Evolutionary conservation across 2,329 filamentous ascomycete species (phyloP).

Genomic region (Cytospora paraplurivora): DNA sequence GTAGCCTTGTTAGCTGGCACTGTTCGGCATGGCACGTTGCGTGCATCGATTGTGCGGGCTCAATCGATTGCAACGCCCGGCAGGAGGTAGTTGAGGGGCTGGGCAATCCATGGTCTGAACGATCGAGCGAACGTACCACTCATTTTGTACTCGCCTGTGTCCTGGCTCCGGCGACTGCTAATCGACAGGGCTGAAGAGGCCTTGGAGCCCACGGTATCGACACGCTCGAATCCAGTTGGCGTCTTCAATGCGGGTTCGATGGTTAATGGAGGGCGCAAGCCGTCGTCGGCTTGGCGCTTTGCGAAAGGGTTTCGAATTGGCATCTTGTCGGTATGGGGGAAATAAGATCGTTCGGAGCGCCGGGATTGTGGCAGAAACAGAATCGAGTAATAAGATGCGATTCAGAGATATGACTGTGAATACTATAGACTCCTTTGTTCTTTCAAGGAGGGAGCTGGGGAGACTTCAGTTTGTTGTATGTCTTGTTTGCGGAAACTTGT

Average conservation of each 20-base stretch:
- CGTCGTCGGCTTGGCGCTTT: conserved; percentile 59
- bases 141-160: conserved; percentile 76
- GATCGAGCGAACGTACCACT: conserved; percentile 60
- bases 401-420: no score
- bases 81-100: conserved; percentile 7
- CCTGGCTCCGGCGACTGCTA: conserved; percentile 57
- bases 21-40: neutral
- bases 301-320: conserved; percentile 74
- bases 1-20: conserved; percentile 8
- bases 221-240: conserved; percentile 57
- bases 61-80: conserved; percentile 23
- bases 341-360: neutral
- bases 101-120: conserved; percentile 5
- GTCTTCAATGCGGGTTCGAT: conserved; percentile 44
- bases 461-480: no score
- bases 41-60: neutral
- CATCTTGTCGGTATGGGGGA: conserved; percentile 47
- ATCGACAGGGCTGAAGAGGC: conserved; percentile 63
- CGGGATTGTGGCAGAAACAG: conserved; percentile 9
- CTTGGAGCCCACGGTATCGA: conserved; percentile 64
- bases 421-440: no score
- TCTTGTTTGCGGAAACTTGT: no score
- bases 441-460: no score
- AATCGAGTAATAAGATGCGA: neutral
- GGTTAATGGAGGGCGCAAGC: conserved; percentile 46